Evolutionary conservation across 441 rosid species (phyloP).

Genomic region (Iberis amara): DNA sequence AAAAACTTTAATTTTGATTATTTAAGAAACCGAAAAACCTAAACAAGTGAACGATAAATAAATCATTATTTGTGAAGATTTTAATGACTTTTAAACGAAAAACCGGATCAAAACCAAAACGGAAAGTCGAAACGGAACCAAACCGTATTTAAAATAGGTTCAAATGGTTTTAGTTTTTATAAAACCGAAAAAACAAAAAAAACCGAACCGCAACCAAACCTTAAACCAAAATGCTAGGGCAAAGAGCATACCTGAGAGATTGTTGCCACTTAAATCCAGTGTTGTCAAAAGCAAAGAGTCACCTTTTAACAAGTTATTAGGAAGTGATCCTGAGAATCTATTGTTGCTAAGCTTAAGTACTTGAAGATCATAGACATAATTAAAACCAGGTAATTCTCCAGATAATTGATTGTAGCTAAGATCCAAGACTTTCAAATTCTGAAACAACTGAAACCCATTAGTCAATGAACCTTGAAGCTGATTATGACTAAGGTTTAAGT

Average conservation of each 20-base stretch:
- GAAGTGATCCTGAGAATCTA: conserved; percentile 73
- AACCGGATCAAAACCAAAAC: too few species aligned
- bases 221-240: neutral
- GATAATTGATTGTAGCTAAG: conserved; percentile 81
- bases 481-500: conserved; percentile 78
- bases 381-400: conserved; percentile 91
- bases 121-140: too few species aligned
- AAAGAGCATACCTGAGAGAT: conserved; percentile 68
- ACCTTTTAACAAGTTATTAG: conserved; percentile 78
- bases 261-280: conserved; percentile 86
- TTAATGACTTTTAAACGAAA: too few species aligned
- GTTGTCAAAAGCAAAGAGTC: conserved; percentile 74
- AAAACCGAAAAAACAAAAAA: neutral
- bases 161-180: too few species aligned
- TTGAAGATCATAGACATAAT: conserved; percentile 82
- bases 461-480: conserved; percentile 79
- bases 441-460: conserved; percentile 59
- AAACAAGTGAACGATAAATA: too few species aligned
- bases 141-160: too few species aligned
- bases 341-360: conserved; percentile 86
- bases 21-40: too few species aligned
- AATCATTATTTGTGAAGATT: too few species aligned
- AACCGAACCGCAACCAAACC: too few species aligned
- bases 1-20: too few species aligned
- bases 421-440: conserved; percentile 72